These are phyloP conservation scores for Aspergillus ostianus DNA, from an alignment of 495 filamentous ascomycete species.

Conservation along the genomic window DNA sequence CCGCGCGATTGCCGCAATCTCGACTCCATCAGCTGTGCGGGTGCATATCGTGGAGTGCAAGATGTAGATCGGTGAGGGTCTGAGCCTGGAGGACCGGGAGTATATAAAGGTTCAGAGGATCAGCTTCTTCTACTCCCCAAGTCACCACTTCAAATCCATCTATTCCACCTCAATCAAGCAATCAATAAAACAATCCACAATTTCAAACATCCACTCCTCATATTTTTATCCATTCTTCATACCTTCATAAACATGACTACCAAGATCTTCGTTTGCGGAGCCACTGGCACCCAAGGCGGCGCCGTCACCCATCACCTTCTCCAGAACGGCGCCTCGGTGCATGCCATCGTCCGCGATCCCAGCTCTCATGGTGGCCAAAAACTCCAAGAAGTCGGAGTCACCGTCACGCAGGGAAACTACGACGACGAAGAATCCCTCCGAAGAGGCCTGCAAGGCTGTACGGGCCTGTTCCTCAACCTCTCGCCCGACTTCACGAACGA, in stretches of 20 bases:
- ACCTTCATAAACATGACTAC: conserved; percentile 6
- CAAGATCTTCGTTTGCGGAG: conserved; percentile 44
- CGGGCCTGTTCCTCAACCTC: conserved; percentile 48
- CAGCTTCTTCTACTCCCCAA: no score
- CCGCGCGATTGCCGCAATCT: conserved; percentile 7
- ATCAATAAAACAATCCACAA: neutral
- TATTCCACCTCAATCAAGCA: neutral
- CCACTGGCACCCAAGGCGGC: conserved; percentile 51
- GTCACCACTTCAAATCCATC: neutral
- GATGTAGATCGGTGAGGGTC: no score
- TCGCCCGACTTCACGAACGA: conserved; percentile 27
- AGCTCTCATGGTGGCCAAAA: conserved; percentile 30
- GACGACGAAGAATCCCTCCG: conserved; percentile 37
- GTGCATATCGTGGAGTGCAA: no score
- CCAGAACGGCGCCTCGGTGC: conserved; percentile 32
- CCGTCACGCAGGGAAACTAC: conserved; percentile 39
- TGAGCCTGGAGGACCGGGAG: no score
- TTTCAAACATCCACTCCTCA: neutral
- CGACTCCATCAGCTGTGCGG: no score
- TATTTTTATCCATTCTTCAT: neutral
- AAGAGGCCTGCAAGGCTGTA: conserved; percentile 38
- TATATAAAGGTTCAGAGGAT: no score
- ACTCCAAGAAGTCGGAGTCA: conserved; percentile 39
- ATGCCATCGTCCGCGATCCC: conserved; percentile 40
- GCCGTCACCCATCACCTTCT: conserved; percentile 41